These are phyloP conservation scores for Pleurotus pulmonarius DNA, from an alignment of 768 basidiomycete genomes.

Conservation along the genomic window DNA sequence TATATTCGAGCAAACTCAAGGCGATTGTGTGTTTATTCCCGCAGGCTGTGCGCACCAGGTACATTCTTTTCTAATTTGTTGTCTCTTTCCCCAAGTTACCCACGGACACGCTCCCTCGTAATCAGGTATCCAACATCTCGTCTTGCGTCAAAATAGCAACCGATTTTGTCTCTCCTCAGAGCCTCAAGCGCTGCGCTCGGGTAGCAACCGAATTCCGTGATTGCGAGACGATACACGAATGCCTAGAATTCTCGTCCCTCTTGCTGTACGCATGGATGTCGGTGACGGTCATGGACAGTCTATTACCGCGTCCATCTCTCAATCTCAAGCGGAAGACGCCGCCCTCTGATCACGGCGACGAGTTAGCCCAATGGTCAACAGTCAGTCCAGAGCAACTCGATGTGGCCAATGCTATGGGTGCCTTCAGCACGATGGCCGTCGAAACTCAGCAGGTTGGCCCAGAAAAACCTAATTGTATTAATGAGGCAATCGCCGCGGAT, in stretches of 20 bases:
- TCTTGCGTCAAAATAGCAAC: slow-evolving; percentile 5
- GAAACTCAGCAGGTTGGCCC: too few relatives aligned
- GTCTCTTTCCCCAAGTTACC: neutral
- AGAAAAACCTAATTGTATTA: too few relatives aligned
- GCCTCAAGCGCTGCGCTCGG: neutral
- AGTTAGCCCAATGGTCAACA: too few relatives aligned
- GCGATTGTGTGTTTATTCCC: slow-evolving; percentile 73
- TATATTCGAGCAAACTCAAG: slow-evolving; percentile 63
- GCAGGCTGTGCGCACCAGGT: slow-evolving; percentile 70
- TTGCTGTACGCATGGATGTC: neutral
- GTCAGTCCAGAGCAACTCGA: too few relatives aligned
- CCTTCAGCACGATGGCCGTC: too few relatives aligned
- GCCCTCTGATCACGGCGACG: too few relatives aligned
- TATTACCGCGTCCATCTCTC: neutral
- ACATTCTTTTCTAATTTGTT: slow-evolving; percentile 13
- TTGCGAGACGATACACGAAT: neutral
- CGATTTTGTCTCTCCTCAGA: slow-evolving; percentile 2
- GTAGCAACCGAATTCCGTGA: neutral
- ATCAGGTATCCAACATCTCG: slow-evolving; percentile 2
- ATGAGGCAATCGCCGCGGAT: too few relatives aligned
- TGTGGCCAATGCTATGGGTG: too few relatives aligned
- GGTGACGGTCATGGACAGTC: neutral
- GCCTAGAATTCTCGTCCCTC: neutral
- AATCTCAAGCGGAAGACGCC: neutral
- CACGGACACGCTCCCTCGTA: neutral